Base-by-base conservation (phyloP, 1,284 basidiomycete genomes). In the Farysia itapuensis region DNA sequence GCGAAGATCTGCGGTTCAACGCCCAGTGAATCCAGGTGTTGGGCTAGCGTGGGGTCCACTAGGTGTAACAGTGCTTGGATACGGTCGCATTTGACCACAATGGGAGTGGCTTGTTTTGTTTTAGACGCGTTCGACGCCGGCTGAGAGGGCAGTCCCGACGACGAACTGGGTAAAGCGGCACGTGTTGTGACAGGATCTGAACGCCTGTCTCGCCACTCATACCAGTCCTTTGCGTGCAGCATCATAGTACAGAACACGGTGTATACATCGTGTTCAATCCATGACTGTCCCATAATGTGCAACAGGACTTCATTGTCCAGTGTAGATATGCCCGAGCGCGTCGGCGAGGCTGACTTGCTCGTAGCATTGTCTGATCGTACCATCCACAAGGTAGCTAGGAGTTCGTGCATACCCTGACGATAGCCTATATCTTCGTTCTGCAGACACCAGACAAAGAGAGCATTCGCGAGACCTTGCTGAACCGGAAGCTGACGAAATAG, bases 371-470 rank as follows among this genome's bases (percentile, higher is more conserved):
- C 45, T 21, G 42, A 43, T 16, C 71, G 35, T 0, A 69, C 51
- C 13, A 63, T 51, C 66, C 70, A 70, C 9, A 74, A 46, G 4
- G 57, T 49, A 13, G 51, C 67, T 5, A 70, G 61, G n/a, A 77
- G 44, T 46, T 77, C 75, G 38, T 77, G 75, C 73, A 77, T 75
- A 4, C 75, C 75, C 37, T 77, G 75, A 16, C 70, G 45, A 34
- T 77, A 77, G 29, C 72, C 72, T 2, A 63, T 45, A 16, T 72
- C 64, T 14, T 52, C 29, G 23, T 75, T 61, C 29, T 59, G 37
- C 19, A 58, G 49, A 2, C 52, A 38, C 64, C 72, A 77, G 3
- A 75, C 64, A 36, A 67, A 70, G 19, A 77, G 58, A 13, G 56
- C 56, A 37, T 58, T 58, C 34, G 64, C 56, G 13, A 67, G 41